These are phyloP conservation scores for Penicillium brevicompactum DNA, from an alignment of 2,329 filamentous ascomycete species.

Conservation along the genomic window DNA sequence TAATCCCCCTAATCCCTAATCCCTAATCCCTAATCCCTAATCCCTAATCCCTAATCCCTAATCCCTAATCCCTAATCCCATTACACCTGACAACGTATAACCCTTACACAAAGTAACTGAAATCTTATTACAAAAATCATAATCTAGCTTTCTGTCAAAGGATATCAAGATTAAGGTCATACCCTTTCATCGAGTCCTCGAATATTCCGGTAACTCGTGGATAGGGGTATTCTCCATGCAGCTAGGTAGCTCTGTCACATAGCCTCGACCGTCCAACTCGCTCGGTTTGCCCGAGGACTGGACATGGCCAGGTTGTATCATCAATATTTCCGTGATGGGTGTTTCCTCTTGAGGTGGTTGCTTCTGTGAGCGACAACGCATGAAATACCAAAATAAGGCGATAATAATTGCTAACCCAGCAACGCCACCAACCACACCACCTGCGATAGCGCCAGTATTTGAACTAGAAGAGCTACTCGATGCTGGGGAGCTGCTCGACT, in stretches of 20 bases:
- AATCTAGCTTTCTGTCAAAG: no score
- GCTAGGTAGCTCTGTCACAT: neutral
- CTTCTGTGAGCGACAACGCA: constrained; percentile 7
- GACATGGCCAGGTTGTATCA: neutral
- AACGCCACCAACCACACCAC: constrained; percentile 20
- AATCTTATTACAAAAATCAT: no score
- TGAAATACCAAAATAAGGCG: constrained; percentile 12
- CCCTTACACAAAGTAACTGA: no score
- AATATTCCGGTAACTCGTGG: neutral
- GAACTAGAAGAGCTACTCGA: neutral
- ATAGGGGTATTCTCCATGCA: neutral
- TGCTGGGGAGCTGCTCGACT: neutral
- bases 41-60: no score
- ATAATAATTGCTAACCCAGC: constrained; percentile 15
- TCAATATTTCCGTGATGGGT: neutral
- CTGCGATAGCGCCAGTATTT: constrained; percentile 8
- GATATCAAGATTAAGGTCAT: no score
- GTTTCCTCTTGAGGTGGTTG: neutral
- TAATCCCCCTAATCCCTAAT: no score
- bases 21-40: no score
- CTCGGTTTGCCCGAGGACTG: neutral
- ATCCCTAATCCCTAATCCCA: no score
- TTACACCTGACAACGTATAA: no score
- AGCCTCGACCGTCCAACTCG: neutral
- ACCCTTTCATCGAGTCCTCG: neutral